Percentiles rank a stretch among this genome's conserved stretches.
These are phyloP conservation scores for Dryas octopetala DNA, from an alignment of 306 rosid genomes.

Conservation along the genomic window DNA sequence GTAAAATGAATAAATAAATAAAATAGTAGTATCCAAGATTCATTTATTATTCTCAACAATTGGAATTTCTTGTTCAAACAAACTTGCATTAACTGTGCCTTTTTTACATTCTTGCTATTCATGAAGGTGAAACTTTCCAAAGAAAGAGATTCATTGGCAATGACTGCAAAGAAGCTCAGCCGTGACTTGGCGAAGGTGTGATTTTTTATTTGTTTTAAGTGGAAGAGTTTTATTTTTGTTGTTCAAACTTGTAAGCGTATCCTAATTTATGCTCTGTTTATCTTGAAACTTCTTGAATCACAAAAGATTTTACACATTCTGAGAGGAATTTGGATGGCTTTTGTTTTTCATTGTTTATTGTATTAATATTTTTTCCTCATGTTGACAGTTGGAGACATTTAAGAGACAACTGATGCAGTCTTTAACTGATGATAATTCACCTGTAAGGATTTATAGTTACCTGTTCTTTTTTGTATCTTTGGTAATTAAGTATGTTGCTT, in stretches of 20 bases:
- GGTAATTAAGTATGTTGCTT: slow-evolving; percentile 15
- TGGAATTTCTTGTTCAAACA: slow-evolving; percentile 11
- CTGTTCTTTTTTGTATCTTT: slow-evolving; percentile 6
- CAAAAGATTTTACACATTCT: neutral
- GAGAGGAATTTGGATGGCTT: neutral
- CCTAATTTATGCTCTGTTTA: neutral
- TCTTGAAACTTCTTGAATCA: neutral
- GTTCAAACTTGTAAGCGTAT: neutral
- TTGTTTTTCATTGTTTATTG: neutral
- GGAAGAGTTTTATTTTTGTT: neutral
- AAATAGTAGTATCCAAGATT: neutral
- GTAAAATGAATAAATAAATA: neutral
- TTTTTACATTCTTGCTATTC: slow-evolving; percentile 13
- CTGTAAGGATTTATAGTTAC: slow-evolving; percentile 55
- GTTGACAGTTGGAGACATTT: slow-evolving; percentile 79
- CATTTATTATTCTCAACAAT: neutral
- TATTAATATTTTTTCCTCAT: neutral
- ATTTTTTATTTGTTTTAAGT: neutral
- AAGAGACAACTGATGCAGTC: slow-evolving; percentile 93
- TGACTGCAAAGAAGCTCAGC: slow-evolving; percentile 67
- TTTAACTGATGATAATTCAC: slow-evolving; percentile 67
- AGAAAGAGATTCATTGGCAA: slow-evolving; percentile 73
- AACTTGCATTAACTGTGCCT: slow-evolving; percentile 6
- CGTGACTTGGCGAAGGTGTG: slow-evolving; percentile 85
- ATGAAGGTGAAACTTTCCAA: slow-evolving; percentile 60